Evolutionary conservation across 176 grass and related monocot genomes (phyloP).

Genomic region (Metroxylon sagu): DNA sequence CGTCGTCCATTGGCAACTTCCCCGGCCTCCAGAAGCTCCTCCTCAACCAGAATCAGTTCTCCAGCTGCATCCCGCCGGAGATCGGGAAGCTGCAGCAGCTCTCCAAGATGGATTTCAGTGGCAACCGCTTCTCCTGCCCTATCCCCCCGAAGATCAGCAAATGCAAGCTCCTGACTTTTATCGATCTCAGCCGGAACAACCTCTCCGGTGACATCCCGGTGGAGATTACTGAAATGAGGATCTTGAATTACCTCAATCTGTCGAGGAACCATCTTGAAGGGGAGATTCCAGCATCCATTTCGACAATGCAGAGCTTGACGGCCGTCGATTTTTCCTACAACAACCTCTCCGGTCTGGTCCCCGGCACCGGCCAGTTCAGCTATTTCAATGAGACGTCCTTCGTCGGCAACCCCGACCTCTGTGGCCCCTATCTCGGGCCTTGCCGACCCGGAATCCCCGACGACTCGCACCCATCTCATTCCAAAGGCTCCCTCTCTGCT

Average conservation of each 20-base stretch:
- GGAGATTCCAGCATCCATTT: conserved; percentile 14
- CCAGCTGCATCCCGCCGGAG: conserved; percentile 21
- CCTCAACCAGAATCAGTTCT: conserved; percentile 20
- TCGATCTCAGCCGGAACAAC: conserved; percentile 17
- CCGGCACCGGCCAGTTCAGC: conserved; percentile 41
- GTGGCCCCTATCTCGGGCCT: too few relatives aligned
- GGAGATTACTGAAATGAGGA: conserved; percentile 20
- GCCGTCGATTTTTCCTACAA: conserved; percentile 55
- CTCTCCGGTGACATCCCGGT: conserved; percentile 24
- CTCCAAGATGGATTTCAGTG: conserved; percentile 17
- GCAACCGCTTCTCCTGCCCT: conserved; percentile 23
- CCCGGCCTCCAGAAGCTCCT: conserved; percentile 14
- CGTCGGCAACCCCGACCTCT: too few relatives aligned
- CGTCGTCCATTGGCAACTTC: conserved; percentile 21
- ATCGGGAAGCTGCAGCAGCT: conserved; percentile 20
- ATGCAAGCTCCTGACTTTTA: conserved; percentile 20
- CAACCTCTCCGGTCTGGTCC: conserved; percentile 57
- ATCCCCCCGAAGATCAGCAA: conserved; percentile 14
- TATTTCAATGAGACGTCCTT: too few relatives aligned
- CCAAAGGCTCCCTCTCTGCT: too few relatives aligned
- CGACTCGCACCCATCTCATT: too few relatives aligned
- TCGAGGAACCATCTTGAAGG: conserved; percentile 26
- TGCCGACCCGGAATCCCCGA: too few relatives aligned
- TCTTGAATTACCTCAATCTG: conserved; percentile 21
- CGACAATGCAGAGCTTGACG: conserved; percentile 24